These are phyloP conservation scores for Pulveroboletus frians DNA, from an alignment of 768 basidiomycete species.

Conservation along the genomic window DNA sequence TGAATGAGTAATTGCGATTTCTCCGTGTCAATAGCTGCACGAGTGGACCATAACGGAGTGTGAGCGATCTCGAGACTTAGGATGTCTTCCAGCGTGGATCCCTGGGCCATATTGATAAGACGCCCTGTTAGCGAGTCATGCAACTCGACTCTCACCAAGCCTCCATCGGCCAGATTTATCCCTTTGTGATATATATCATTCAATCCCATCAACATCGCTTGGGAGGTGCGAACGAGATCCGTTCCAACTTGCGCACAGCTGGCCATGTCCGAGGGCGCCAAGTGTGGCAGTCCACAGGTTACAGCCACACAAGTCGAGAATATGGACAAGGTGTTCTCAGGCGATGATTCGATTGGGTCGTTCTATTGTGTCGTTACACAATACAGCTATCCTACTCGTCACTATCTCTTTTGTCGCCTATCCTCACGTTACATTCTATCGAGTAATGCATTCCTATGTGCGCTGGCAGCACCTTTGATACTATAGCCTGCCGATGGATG, in stretches of 20 bases:
- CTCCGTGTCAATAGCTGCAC: slow-evolving; percentile 50
- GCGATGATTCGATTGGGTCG: background rate
- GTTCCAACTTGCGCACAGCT: background rate
- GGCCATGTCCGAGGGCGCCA: background rate
- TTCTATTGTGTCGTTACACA: slow-evolving; percentile 12
- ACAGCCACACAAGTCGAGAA: no score
- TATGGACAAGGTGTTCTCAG: no score
- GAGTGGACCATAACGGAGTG: slow-evolving; percentile 68
- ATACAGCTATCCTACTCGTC: slow-evolving; percentile 19
- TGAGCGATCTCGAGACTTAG: slow-evolving; percentile 44
- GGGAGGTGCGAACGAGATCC: background rate
- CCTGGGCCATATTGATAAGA: slow-evolving; percentile 36
- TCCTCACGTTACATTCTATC: slow-evolving; percentile 30
- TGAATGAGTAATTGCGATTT: slow-evolving; percentile 41
- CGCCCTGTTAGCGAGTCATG: background rate
- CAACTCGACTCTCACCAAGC: slow-evolving; percentile 31
- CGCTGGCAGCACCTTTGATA: slow-evolving; percentile 51
- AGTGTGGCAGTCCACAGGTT: slow-evolving; percentile 1
- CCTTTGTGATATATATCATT: slow-evolving; percentile 8
- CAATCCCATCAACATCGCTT: background rate
- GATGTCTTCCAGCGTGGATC: slow-evolving; percentile 54
- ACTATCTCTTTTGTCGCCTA: slow-evolving; percentile 27
- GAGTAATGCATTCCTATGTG: slow-evolving; percentile 29
- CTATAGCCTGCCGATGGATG: slow-evolving; percentile 41
- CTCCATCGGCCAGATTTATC: slow-evolving; percentile 20